phyloP scores from a whole-genome alignment of 352 stramenopile species.

The Saprolegnia diclina region DNA sequence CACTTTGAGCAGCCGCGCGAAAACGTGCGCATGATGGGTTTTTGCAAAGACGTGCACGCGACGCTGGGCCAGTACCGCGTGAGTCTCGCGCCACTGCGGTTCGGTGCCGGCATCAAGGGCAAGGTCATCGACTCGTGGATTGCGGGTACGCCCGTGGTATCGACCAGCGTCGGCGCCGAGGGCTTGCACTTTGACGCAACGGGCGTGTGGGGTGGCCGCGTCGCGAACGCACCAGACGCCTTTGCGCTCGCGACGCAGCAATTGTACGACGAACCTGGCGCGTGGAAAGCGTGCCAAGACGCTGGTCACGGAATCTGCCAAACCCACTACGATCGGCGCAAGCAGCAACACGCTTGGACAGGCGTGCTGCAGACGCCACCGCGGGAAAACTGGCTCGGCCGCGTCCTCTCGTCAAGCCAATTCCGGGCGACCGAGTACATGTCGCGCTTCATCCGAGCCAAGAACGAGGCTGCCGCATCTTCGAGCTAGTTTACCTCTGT shows the following conservation, averaged over 20 bases:
- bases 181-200: conserved; percentile 47
- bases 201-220: conserved; percentile 46
- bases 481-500: too few species aligned
- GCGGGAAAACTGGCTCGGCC: conserved; percentile 59
- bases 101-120: conserved; percentile 92
- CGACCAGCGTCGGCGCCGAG: conserved; percentile 85
- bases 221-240: conserved; percentile 37
- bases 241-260: conserved; percentile 45
- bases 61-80: conserved; percentile 65
- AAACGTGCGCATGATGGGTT: conserved; percentile 70
- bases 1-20: conserved; percentile 44
- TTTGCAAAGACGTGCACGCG: conserved; percentile 62
- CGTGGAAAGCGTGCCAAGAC: conserved; percentile 36
- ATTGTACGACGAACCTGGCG: conserved; percentile 40
- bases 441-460: conserved; percentile 72
- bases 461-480: conserved; percentile 38
- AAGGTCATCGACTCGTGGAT: conserved; percentile 93
- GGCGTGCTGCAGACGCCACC: conserved; percentile 33
- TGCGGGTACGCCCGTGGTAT: conserved; percentile 84
- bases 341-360: conserved; percentile 51
- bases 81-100: conserved; percentile 86
- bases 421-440: conserved; percentile 80
- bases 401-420: conserved; percentile 80
- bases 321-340: conserved; percentile 41
- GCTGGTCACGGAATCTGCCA: conserved; percentile 34